Evolutionary conservation across 768 basidiomycete genomes (phyloP), one percentile per base, ranked within the genome.

Genomic region (Mycena rosella): DNA sequence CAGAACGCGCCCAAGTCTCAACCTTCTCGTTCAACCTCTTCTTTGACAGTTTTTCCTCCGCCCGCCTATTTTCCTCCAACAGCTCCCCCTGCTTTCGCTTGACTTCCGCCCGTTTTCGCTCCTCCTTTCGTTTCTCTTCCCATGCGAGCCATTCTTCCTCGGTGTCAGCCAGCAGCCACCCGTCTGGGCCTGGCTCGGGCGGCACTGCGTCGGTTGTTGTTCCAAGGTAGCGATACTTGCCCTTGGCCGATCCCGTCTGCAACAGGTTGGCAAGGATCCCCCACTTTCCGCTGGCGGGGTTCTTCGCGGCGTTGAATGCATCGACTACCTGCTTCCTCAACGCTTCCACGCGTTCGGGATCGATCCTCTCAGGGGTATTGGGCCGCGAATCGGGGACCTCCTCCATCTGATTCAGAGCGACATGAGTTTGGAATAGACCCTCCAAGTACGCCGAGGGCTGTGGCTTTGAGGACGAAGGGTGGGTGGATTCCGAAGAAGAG

Each of bases 101-200:
- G 36, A 80, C 79, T 69, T 82, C 82, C 57, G 79, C 75, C 49
- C 78, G 30, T 11, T 44, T 52, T 32, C 73, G 59, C 49, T 79
- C 76, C 48, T 74, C 62, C 26, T 72, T 64, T 74, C 79, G 79
- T 64, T 66, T 77, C 64, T 65, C 76, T 74, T 87, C 86, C 80
- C 81, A 85, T 27, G 80, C 79, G 17, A 78, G 66, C 86, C 87
- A 87, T 38, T 84, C 83, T 49, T 79, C 79, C 72, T 88, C 87
- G 20, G 82, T 84, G 27, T 80, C 79, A 14, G 86, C 84, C 69
- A 87, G 59, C 70, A 77, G 78, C 66, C 73, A 60, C 36, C 77
- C 74, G 24, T 72, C 63, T 26, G 69, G 69, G 0, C 67, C 69
- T 68, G 78, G 61, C 72, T 77, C 47, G 18, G 70, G 66, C 51